Evolutionary conservation across 352 stramenopile genomes (phyloP).

Genomic region (Aphanomyces astaci): DNA sequence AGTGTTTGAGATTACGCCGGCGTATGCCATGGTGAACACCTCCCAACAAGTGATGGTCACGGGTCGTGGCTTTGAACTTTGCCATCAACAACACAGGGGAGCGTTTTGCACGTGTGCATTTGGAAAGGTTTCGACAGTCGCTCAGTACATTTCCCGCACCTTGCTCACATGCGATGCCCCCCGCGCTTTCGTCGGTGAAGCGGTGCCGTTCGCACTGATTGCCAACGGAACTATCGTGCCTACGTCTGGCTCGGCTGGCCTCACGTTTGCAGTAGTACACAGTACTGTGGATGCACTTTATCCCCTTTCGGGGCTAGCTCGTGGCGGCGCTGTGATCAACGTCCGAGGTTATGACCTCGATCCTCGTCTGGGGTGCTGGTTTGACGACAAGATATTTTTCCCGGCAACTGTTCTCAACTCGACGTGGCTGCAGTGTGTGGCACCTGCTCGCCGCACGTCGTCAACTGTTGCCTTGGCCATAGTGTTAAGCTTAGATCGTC

Average conservation of each 20-base stretch:
- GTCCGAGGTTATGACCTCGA: conserved; percentile 26
- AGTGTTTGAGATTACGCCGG: neutral
- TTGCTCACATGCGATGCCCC: conserved; percentile 3
- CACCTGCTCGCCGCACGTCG: neutral
- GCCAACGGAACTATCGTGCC: neutral
- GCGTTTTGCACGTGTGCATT: neutral
- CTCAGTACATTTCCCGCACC: neutral
- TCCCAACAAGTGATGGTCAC: neutral
- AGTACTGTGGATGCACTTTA: neutral
- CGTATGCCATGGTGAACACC: neutral
- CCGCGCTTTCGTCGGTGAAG: neutral
- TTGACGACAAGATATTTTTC: conserved; percentile 24
- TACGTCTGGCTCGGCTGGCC: neutral
- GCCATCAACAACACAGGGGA: neutral
- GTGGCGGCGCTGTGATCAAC: conserved; percentile 28
- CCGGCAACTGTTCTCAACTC: conserved; percentile 9
- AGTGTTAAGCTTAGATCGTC: conserved; percentile 21
- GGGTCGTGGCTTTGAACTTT: neutral
- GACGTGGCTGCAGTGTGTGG: neutral
- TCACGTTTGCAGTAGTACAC: neutral
- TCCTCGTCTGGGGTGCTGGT: conserved; percentile 28
- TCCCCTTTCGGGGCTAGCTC: conserved; percentile 25
- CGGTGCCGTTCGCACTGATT: neutral
- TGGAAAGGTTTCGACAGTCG: neutral
- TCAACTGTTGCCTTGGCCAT: conserved; percentile 21